Conservation (phyloP, 805 yeast genomes). For the Kazachstania taianensis region DNA sequence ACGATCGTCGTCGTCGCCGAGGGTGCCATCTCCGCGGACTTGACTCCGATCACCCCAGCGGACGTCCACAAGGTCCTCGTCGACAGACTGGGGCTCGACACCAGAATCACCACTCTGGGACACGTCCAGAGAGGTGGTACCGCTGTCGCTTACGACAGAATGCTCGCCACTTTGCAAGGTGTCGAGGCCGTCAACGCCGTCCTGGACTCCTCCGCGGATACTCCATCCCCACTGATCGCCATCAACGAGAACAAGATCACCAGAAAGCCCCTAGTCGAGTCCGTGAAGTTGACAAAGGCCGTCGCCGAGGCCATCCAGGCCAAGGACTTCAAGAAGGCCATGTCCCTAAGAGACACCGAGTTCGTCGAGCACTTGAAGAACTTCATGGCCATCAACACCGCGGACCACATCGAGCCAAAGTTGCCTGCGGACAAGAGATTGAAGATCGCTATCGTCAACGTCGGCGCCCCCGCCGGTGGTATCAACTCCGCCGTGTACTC, state of each 20-base stretch:
- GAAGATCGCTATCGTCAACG: constrained; percentile 60
- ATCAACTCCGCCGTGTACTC: constrained; percentile 71
- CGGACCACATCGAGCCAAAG: constrained; percentile 54
- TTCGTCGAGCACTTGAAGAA: constrained; percentile 56
- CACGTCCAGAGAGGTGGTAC: constrained; percentile 81
- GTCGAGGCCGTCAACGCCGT: constrained; percentile 74
- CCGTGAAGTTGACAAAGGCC: constrained; percentile 58
- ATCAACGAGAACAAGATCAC: constrained; percentile 61
- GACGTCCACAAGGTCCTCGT: constrained; percentile 59
- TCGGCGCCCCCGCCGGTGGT: constrained; percentile 77
- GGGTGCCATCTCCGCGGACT: constrained; percentile 66
- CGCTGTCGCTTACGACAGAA: constrained; percentile 65
- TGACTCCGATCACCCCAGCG: constrained; percentile 55
- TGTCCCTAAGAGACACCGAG: constrained; percentile 59
- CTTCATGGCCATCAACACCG: constrained; percentile 55
- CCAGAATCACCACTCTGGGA: constrained; percentile 68
- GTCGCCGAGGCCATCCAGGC: constrained; percentile 60
- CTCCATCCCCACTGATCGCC: constrained; percentile 76
- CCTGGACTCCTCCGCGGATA: constrained; percentile 52
- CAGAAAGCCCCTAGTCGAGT: constrained; percentile 59
- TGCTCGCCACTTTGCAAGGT: constrained; percentile 69
- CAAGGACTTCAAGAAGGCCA: constrained; percentile 61
- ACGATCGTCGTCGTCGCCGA: constrained; percentile 77
- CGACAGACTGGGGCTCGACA: constrained; percentile 57
- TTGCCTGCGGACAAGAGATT: constrained; percentile 44